Conservation (phyloP, 1,284 basidiomycete genomes). For the Schizopora paradoxa region DNA sequence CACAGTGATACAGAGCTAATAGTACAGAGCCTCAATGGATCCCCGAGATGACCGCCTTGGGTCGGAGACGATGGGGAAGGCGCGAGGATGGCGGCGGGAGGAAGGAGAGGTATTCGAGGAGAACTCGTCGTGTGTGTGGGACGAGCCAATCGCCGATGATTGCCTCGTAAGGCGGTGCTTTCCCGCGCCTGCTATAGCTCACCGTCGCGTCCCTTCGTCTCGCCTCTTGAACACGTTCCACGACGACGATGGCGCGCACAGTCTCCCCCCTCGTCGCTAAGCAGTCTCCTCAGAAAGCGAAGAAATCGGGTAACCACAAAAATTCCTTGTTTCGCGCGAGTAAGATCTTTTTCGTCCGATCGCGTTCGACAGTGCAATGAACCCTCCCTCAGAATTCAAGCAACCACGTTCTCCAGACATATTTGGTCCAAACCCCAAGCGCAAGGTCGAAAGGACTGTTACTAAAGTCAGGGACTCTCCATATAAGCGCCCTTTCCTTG, state of each 20-base stretch:
- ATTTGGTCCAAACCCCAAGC: constrained; percentile 7
- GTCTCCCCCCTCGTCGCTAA: constrained; percentile 4
- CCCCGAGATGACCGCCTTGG: too few relatives aligned
- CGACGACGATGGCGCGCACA: constrained; percentile 9
- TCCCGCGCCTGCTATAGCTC: neutral
- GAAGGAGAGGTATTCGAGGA: constrained; percentile 18
- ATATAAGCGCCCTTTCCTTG: constrained; percentile 12
- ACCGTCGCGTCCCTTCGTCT: constrained; percentile 1
- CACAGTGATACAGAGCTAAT: too few relatives aligned
- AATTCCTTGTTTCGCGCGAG: constrained; percentile 9
- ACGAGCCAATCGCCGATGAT: too few relatives aligned
- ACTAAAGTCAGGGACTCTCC: constrained; percentile 13
- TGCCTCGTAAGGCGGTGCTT: too few relatives aligned
- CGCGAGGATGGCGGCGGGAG: neutral
- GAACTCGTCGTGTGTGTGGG: constrained; percentile 8
- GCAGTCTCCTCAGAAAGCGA: constrained; percentile 4
- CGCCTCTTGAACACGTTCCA: neutral
- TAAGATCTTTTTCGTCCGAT: neutral
- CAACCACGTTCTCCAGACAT: constrained; percentile 4
- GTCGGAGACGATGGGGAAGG: neutral
- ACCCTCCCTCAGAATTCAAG: constrained; percentile 6
- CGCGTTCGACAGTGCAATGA: neutral
- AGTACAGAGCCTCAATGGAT: too few relatives aligned
- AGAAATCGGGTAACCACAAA: constrained; percentile 2
- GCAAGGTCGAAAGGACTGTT: too few relatives aligned